A percentile compares a stretch with the other conserved stretches of the same genome.
phyloP scores from a whole-genome alignment of 176 grass and related monocot genomes.

The Hyparrhenia diplandra region DNA sequence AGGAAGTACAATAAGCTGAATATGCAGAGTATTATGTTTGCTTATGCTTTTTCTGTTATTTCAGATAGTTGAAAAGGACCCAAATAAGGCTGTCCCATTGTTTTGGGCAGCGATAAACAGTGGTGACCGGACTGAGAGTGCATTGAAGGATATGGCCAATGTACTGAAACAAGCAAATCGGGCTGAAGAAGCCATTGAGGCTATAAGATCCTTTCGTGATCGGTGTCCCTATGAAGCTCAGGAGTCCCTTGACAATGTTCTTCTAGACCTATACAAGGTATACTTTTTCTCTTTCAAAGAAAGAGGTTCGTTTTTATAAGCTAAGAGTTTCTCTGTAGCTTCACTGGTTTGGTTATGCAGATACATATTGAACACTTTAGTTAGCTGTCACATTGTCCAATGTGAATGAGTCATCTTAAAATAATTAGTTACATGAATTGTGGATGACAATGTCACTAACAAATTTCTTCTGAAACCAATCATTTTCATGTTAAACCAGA shows the following conservation, averaged over 20 bases:
- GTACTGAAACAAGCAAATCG: constrained; percentile 65
- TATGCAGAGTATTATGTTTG: not conserved
- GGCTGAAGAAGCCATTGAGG: constrained; percentile 68
- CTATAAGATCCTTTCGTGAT: constrained; percentile 60
- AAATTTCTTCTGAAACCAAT: constrained; percentile 9
- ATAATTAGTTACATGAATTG: not conserved
- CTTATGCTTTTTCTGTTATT: constrained; percentile 21
- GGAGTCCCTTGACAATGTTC: constrained; percentile 58
- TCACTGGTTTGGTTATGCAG: not conserved
- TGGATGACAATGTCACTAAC: not conserved
- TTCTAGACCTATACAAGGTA: constrained; percentile 72
- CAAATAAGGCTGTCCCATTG: constrained; percentile 62
- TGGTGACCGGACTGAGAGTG: constrained; percentile 71
- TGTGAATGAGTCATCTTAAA: not conserved
- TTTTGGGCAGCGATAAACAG: constrained; percentile 79
- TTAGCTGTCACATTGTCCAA: not conserved
- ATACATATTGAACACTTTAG: constrained; percentile 4
- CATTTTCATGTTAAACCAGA: constrained; percentile 47
- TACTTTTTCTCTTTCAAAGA: not conserved
- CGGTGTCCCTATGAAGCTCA: constrained; percentile 56
- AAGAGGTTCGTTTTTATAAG: not conserved
- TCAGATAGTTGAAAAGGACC: constrained; percentile 70
- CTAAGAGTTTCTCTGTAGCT: not conserved
- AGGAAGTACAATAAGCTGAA: not conserved
- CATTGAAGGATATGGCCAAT: constrained; percentile 72